Evolutionary conservation across 768 basidiomycete genomes (phyloP).

Genomic region (Trametes sanguinea): DNA sequence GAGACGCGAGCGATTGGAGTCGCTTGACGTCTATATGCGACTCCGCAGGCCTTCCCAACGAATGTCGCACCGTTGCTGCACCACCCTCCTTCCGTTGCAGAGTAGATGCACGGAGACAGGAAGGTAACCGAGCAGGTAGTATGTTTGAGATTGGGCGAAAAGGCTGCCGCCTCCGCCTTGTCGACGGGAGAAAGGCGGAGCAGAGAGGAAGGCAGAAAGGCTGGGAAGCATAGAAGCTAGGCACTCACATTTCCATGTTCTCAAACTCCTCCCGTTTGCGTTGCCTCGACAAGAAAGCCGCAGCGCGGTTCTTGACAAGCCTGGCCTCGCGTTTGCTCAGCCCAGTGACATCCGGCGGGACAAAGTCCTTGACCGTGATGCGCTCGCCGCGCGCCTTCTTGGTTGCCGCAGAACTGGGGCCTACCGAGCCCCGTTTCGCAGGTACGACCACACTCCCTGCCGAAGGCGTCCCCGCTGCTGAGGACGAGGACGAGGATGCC

Average conservation of each 20-base stretch:
- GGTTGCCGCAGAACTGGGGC: conserved; percentile 23
- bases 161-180: neutral
- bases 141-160: too few species aligned
- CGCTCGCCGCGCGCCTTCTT: conserved; percentile 56
- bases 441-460: conserved; percentile 34
- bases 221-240: conserved; percentile 10
- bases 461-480: conserved; percentile 18
- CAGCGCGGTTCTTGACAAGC: conserved; percentile 89
- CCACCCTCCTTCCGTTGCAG: neutral
- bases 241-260: conserved; percentile 82
- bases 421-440: conserved; percentile 30
- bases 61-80: too few species aligned
- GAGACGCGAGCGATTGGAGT: neutral
- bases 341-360: conserved; percentile 87
- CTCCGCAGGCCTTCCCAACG: too few species aligned
- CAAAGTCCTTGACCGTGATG: conserved; percentile 74
- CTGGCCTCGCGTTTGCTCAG: conserved; percentile 89
- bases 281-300: conserved; percentile 88
- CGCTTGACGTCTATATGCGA: neutral
- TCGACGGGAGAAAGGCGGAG: neutral
- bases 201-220: neutral
- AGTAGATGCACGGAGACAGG: too few species aligned
- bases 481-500: conserved; percentile 2
- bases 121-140: too few species aligned
- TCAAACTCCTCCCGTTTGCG: conserved; percentile 93